These are phyloP conservation scores for Penicillium olsonii DNA, from an alignment of 2,329 filamentous ascomycete species.

Conservation along the genomic window DNA sequence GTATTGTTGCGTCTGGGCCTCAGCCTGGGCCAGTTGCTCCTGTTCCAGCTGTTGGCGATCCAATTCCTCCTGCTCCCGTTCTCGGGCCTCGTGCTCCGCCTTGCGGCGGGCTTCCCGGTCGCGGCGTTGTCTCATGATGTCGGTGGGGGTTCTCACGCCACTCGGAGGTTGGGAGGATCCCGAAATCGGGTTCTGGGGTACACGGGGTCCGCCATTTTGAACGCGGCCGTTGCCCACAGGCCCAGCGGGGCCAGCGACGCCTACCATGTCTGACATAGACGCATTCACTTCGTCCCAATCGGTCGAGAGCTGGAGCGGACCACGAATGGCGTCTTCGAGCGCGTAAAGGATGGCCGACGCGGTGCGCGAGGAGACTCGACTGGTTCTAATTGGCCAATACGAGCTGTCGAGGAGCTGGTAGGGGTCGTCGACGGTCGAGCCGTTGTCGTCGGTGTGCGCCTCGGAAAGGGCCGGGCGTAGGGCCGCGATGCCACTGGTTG, in stretches of 20 bases:
- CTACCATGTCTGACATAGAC: slow-evolving; percentile 82
- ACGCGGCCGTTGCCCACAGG: slow-evolving; percentile 56
- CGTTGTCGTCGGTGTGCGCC: slow-evolving; percentile 35
- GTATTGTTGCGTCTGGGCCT: slow-evolving; percentile 37
- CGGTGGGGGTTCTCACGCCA: slow-evolving; percentile 78
- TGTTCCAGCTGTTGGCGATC: slow-evolving; percentile 49
- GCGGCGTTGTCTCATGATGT: slow-evolving; percentile 86
- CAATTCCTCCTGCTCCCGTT: slow-evolving; percentile 55
- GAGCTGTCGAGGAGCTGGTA: slow-evolving; percentile 41
- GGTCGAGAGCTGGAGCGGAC: slow-evolving; percentile 78
- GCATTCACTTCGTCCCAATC: slow-evolving; percentile 87
- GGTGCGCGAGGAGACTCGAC: slow-evolving; percentile 76
- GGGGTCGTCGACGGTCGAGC: slow-evolving; percentile 35
- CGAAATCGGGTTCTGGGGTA: slow-evolving; percentile 55
- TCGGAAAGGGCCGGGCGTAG: slow-evolving; percentile 36
- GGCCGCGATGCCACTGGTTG: slow-evolving; percentile 21
- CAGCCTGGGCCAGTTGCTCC: slow-evolving; percentile 24
- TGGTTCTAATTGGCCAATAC: slow-evolving; percentile 53
- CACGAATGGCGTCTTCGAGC: slow-evolving; percentile 84
- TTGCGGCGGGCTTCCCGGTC: slow-evolving; percentile 72
- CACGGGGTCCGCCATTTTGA: slow-evolving; percentile 59
- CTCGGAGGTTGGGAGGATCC: slow-evolving; percentile 51
- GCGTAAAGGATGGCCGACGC: slow-evolving; percentile 89
- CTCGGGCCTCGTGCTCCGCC: slow-evolving; percentile 65
- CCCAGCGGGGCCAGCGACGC: slow-evolving; percentile 52